Percentiles rank a stretch among this genome's conserved stretches.
Conservation (phyloP, 2,329 filamentous ascomycete genomes). For the Calonectria montana region DNA sequence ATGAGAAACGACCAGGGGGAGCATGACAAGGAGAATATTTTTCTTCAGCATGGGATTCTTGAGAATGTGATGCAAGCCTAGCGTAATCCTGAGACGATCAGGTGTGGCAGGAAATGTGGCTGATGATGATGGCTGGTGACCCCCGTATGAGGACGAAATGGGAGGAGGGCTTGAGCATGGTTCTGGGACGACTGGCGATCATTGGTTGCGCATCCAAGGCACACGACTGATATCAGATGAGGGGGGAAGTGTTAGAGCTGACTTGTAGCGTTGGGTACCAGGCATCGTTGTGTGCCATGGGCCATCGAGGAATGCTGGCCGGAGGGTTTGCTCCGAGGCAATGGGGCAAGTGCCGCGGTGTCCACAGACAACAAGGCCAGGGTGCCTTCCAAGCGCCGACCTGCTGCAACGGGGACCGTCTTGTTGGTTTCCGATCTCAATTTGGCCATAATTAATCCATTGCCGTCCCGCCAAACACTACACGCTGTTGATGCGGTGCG, state of each 20-base stretch:
- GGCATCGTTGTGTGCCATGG: neutral
- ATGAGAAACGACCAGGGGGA: slow-evolving; percentile 1
- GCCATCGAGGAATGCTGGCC: slow-evolving; percentile 20
- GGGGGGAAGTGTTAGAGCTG: slow-evolving; percentile 32
- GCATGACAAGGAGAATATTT: neutral
- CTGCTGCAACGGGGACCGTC: neutral
- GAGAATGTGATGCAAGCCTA: slow-evolving; percentile 21
- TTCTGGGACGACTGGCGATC: neutral
- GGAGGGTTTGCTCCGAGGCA: slow-evolving; percentile 4
- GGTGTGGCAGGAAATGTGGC: slow-evolving; percentile 24
- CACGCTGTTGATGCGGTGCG: neutral
- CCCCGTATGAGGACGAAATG: neutral
- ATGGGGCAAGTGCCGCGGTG: neutral
- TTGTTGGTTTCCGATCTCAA: slow-evolving; percentile 6
- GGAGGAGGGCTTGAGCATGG: neutral
- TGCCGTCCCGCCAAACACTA: neutral
- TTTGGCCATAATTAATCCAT: slow-evolving; percentile 8
- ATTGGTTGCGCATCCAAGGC: neutral
- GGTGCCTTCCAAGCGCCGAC: neutral
- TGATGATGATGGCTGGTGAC: slow-evolving; percentile 11
- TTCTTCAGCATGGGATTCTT: slow-evolving; percentile 31
- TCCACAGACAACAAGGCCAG: slow-evolving; percentile 7
- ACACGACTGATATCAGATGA: neutral
- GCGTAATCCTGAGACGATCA: slow-evolving; percentile 23
- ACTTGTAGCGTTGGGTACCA: slow-evolving; percentile 32